These are phyloP conservation scores for Aegilops longissima DNA, from an alignment of 176 grass and related monocot genomes.

Conservation along the genomic window DNA sequence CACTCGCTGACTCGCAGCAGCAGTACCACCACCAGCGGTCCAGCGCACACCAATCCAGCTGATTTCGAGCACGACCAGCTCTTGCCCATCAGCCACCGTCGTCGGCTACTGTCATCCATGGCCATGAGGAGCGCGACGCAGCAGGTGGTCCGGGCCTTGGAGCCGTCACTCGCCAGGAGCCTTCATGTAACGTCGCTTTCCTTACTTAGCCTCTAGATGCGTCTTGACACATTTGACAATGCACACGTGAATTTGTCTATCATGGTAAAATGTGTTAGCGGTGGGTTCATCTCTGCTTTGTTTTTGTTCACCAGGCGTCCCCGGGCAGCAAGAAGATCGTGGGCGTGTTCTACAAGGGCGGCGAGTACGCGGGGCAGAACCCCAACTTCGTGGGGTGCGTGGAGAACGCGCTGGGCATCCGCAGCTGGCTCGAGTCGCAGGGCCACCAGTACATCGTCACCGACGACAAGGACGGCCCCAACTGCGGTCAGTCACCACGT, in stretches of 20 bases:
- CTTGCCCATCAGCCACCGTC: neutral
- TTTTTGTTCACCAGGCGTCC: slow-evolving; percentile 33
- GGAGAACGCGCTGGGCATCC: slow-evolving; percentile 59
- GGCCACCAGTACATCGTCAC: slow-evolving; percentile 85
- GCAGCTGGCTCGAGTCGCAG: slow-evolving; percentile 67
- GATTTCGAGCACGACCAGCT: neutral
- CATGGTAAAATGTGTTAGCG: too few relatives aligned
- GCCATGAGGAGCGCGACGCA: slow-evolving; percentile 2
- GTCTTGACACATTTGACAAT: too few relatives aligned
- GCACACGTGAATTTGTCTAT: too few relatives aligned
- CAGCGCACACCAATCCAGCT: neutral
- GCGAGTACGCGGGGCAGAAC: slow-evolving; percentile 62
- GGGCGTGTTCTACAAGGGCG: slow-evolving; percentile 84
- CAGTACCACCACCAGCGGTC: neutral
- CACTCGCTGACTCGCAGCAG: slow-evolving; percentile 8
- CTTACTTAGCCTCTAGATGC: neutral
- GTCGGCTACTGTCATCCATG: neutral
- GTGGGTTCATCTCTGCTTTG: neutral
- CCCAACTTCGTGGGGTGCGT: slow-evolving; percentile 73
- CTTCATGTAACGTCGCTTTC: neutral
- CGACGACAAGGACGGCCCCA: slow-evolving; percentile 82
- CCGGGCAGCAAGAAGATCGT: slow-evolving; percentile 80
- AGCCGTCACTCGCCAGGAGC: neutral
- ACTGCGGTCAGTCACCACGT: slow-evolving; percentile 45
- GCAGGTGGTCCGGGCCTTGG: slow-evolving; percentile 5